These are phyloP conservation scores for Claviceps maximensis DNA, from an alignment of 2,329 filamentous ascomycete genomes.

Conservation along the genomic window DNA sequence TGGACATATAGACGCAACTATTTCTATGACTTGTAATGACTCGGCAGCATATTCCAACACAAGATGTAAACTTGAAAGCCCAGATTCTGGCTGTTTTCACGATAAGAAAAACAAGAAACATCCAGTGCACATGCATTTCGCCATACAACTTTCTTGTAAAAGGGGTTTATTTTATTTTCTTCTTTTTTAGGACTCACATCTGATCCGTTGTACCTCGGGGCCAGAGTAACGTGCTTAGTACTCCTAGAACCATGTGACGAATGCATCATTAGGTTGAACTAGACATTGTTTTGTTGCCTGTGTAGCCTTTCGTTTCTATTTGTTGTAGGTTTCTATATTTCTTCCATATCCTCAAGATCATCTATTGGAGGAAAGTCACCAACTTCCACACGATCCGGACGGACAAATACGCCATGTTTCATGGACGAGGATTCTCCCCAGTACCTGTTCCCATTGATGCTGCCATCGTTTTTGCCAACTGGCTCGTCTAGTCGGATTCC, in stretches of 20 bases:
- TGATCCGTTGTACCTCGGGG: too few species aligned
- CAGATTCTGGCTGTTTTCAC: too few species aligned
- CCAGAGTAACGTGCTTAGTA: not conserved
- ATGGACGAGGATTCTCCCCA: constrained; percentile 51
- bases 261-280: not conserved
- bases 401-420: constrained; percentile 67
- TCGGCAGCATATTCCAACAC: too few species aligned
- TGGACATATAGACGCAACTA: too few species aligned
- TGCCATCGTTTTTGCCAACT: constrained; percentile 71
- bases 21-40: too few species aligned
- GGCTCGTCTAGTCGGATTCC: constrained; percentile 67
- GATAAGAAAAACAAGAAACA: too few species aligned
- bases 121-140: not conserved
- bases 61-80: too few species aligned
- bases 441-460: constrained; percentile 52
- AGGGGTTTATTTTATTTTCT: too few species aligned
- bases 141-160: not conserved
- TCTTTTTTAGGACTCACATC: too few species aligned
- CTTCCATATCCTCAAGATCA: constrained; percentile 66
- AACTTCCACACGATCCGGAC: constrained; percentile 63
- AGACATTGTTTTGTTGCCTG: not conserved
- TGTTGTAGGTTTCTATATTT: constrained; percentile 35
- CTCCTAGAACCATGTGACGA: not conserved
- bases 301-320: not conserved
- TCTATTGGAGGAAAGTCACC: constrained; percentile 61